Conservation (phyloP, 331 rosid genomes). For the Telfairia occidentalis region DNA sequence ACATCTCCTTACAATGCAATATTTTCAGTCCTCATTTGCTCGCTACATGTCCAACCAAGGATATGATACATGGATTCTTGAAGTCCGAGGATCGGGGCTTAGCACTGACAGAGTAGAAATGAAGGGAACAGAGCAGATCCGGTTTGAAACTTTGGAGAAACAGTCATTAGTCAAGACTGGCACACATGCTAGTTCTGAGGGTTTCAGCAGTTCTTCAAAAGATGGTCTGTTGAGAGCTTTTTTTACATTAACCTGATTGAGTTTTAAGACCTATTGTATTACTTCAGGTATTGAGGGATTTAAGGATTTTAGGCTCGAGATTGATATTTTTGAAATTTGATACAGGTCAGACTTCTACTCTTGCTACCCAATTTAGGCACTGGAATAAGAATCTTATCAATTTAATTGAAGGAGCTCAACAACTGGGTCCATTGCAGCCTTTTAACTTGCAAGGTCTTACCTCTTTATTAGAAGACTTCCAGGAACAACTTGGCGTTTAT, state of each 20-base stretch:
- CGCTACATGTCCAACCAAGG: slow-evolving; percentile 75
- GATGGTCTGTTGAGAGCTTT: slow-evolving; percentile 24
- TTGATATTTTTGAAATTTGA: neutral
- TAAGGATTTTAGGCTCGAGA: neutral
- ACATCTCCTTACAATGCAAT: slow-evolving; percentile 13
- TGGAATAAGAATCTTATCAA: slow-evolving; percentile 27
- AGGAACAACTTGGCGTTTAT: slow-evolving; percentile 37
- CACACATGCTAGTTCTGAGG: slow-evolving; percentile 19
- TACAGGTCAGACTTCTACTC: slow-evolving; percentile 17
- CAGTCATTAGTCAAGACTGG: neutral
- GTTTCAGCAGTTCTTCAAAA: slow-evolving; percentile 21
- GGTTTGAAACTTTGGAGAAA: neutral
- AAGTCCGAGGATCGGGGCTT: slow-evolving; percentile 78
- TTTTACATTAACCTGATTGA: neutral
- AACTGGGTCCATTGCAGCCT: slow-evolving; percentile 28
- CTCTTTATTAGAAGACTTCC: slow-evolving; percentile 38
- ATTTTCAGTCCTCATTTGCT: slow-evolving; percentile 65
- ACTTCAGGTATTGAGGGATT: neutral
- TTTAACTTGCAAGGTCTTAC: slow-evolving; percentile 33
- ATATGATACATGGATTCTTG: slow-evolving; percentile 89
- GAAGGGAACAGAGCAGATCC: slow-evolving; percentile 13
- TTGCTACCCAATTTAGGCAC: slow-evolving; percentile 26
- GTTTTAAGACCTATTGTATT: neutral
- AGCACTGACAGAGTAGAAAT: slow-evolving; percentile 34
- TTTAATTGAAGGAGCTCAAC: slow-evolving; percentile 31